Evolutionary conservation across 495 filamentous ascomycete species (phyloP).

Genomic region (Tuber melanosporum): DNA sequence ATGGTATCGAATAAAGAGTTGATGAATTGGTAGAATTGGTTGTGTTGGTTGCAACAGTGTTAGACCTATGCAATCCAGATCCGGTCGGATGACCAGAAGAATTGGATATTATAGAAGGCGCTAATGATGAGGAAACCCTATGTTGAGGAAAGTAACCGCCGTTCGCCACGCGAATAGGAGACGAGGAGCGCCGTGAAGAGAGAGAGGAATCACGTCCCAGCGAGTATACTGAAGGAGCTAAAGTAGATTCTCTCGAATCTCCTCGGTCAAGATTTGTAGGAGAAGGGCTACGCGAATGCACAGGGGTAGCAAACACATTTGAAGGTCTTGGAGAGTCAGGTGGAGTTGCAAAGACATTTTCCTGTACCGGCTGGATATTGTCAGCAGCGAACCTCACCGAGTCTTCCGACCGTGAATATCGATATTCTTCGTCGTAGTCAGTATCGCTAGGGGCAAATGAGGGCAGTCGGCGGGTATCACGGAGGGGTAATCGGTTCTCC

Average conservation of each 20-base stretch:
- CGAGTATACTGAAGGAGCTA: neutral
- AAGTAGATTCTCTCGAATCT: neutral
- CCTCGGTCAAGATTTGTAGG: constrained; percentile 7
- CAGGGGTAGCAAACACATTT: constrained; percentile 29
- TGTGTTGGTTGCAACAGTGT: constrained; percentile 30
- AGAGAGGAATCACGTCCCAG: constrained; percentile 23
- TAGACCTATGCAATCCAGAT: constrained; percentile 25
- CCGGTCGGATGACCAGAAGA: constrained; percentile 16
- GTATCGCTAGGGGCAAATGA: constrained; percentile 27
- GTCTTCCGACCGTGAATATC: constrained; percentile 22
- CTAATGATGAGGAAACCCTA: constrained; percentile 27
- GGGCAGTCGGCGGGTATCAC: constrained; percentile 20
- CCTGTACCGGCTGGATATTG: constrained; percentile 19
- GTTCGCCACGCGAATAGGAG: constrained; percentile 26
- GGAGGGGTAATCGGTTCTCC: constrained; percentile 33
- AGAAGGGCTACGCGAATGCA: constrained; percentile 25
- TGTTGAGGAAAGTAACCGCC: constrained; percentile 26
- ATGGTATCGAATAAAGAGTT: constrained; percentile 39
- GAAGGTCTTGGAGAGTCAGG: constrained; percentile 10
- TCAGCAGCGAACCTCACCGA: constrained; percentile 16
- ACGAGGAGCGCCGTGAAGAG: constrained; percentile 25
- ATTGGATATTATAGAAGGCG: constrained; percentile 30
- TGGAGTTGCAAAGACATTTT: constrained; percentile 10
- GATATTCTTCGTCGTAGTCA: constrained; percentile 24
- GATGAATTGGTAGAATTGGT: constrained; percentile 30